Conservation (phyloP, 2,329 filamentous ascomycete genomes). For the Clarireedia paspali region DNA sequence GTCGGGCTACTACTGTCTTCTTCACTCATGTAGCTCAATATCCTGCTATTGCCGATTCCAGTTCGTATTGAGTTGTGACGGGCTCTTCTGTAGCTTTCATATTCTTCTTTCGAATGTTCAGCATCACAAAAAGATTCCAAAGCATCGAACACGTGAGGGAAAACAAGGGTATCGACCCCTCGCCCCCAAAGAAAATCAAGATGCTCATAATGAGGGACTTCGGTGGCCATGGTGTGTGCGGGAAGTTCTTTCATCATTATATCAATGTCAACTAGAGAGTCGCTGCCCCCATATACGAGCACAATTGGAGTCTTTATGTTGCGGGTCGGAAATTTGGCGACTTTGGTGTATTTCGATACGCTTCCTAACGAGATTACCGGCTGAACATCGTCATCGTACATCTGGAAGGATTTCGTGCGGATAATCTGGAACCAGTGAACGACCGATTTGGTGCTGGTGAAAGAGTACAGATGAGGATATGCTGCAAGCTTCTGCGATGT, state of each 20-base stretch:
- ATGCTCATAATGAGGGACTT: constrained; percentile 91
- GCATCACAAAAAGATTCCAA: constrained; percentile 62
- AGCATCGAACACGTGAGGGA: constrained; percentile 80
- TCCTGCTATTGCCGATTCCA: constrained; percentile 10
- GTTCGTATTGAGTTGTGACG: constrained; percentile 21
- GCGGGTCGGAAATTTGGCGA: constrained; percentile 89
- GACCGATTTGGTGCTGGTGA: constrained; percentile 91
- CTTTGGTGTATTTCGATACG: constrained; percentile 83
- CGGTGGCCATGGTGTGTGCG: constrained; percentile 72
- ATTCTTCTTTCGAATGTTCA: constrained; percentile 52
- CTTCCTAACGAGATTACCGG: constrained; percentile 64
- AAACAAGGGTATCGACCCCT: constrained; percentile 77
- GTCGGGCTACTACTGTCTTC: constrained; percentile 16
- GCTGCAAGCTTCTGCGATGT: constrained; percentile 86
- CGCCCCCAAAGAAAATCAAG: constrained; percentile 92
- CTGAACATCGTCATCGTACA: constrained; percentile 94
- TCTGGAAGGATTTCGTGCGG: constrained; percentile 90
- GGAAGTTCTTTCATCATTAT: constrained; percentile 89
- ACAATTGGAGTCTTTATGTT: constrained; percentile 97
- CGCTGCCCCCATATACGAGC: constrained; percentile 85
- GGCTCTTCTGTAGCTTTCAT: constrained; percentile 41
- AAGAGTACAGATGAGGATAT: constrained; percentile 93
- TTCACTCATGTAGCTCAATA: constrained; percentile 17
- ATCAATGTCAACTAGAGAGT: constrained; percentile 89
- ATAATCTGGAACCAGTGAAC: constrained; percentile 99